These are phyloP conservation scores for Persicaria maculosa DNA, from an alignment of 148 eudicot genomes.

Conservation along the genomic window DNA sequence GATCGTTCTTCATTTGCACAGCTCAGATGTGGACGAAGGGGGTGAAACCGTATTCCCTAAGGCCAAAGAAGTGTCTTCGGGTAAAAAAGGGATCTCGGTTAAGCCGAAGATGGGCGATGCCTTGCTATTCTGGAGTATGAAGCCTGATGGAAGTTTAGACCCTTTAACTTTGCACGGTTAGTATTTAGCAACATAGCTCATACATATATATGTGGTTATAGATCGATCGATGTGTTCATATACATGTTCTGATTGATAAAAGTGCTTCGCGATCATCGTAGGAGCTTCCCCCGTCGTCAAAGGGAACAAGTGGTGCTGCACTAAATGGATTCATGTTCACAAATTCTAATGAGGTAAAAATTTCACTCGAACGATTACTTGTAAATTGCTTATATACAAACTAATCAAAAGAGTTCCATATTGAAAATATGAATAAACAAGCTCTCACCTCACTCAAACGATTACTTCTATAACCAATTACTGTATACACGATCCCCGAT, in stretches of 20 bases:
- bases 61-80: conserved; percentile 66
- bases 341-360: background rate
- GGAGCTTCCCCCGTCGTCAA: conserved; percentile 26
- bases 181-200: conserved; percentile 11
- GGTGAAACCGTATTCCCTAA: conserved; percentile 90
- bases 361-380: no score
- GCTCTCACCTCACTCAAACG: no score
- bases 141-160: conserved; percentile 84
- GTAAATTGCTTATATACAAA: no score
- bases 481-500: no score
- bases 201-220: no score
- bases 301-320: conserved; percentile 26
- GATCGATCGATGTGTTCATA: no score
- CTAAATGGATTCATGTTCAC: conserved; percentile 25
- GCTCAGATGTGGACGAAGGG: conserved; percentile 95
- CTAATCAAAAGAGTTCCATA: no score
- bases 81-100: conserved; percentile 68
- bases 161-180: conserved; percentile 86
- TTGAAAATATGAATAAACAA: no score
- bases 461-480: no score
- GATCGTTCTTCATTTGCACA: conserved; percentile 7
- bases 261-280: no score
- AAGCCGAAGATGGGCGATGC: conserved; percentile 92
- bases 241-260: no score
- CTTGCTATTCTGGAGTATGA: conserved; percentile 94